Base-by-base conservation (phyloP, 2,329 filamentous ascomycete species). In the Aspergillus carbonarius region DNA sequence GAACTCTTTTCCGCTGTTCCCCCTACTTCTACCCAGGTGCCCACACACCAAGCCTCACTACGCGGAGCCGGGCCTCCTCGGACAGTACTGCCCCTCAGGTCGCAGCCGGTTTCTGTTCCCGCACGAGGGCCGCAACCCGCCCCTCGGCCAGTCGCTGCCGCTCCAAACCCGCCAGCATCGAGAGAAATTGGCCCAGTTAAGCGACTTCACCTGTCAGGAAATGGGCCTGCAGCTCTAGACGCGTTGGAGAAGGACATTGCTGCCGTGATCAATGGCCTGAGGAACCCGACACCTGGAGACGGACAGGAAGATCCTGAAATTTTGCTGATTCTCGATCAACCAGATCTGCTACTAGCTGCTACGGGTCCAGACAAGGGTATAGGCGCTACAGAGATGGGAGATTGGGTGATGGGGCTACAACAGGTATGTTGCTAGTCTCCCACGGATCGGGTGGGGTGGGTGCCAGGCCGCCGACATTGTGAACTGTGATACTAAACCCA, bases 251-350 rank as follows among this genome's bases (percentile, higher is more conserved):
- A 66, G 44, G 71, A 74, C 20, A 74, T 78, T 17, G 37, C 64
- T 20, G 59, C 68, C 5, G 71, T 71, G 23, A 71, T 75, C 40
- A 63, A 70, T 34, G 63, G 69, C n/a, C 54, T 74, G n/a, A 70
- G 69, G 40, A 56, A 55, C 2, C 56, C 68, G 51, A 37, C 49
- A 3, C 42, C 58, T 1, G 64, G 64, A 25, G 68, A 66, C 6
- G 63, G 60, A 27, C 68, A 65, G n/a, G 66, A 69, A 18, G 68
- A 66, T 17, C 60, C 66, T 2, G 68, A 72, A 32, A 76, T 83
- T 0, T 70, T 90, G n/a, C 73, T 92, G 57, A 73, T 92, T 17
- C 65, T 90, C 23, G 89, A 91, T 67, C 85, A 87, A 68, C 77
- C 85, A 12, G 89, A 91, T 69, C 72, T 87, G 18, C 73, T 90